Conservation (phyloP, 805 yeast genomes). For the Nakazawaea populi region DNA sequence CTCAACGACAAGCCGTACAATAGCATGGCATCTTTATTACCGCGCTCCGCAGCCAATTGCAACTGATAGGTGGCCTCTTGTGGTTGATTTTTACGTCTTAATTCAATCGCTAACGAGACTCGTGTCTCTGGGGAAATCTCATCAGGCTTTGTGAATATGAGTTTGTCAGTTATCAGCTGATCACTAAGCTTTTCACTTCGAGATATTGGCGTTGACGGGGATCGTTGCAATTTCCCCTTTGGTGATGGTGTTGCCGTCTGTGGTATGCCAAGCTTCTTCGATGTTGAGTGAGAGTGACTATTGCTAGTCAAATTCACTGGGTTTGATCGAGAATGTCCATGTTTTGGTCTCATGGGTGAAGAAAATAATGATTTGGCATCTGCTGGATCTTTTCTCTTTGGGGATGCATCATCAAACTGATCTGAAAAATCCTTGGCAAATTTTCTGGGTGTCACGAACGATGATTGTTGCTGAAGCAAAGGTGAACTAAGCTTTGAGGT, state of each 20-base stretch:
- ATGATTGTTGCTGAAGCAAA: not conserved
- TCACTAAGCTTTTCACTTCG: not conserved
- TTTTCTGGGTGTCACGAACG: constrained; percentile 1
- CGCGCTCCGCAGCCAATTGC: constrained; percentile 56
- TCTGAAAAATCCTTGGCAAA: constrained; percentile 10
- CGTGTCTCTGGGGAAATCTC: constrained; percentile 24
- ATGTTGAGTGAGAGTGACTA: not conserved
- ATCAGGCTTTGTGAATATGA: constrained; percentile 9
- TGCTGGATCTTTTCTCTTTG: constrained; percentile 5
- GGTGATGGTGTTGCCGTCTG: constrained; percentile 7
- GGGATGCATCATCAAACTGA: constrained; percentile 6
- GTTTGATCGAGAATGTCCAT: constrained; percentile 21
- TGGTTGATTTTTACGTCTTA: constrained; percentile 52
- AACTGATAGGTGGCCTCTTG: constrained; percentile 67
- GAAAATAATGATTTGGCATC: constrained; percentile 8
- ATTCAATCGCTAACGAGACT: constrained; percentile 37
- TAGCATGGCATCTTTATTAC: constrained; percentile 61
- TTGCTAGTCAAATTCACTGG: constrained; percentile 16
- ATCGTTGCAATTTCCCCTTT: not conserved
- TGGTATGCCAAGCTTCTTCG: not conserved
- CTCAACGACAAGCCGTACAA: constrained; percentile 63
- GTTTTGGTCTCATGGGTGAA: constrained; percentile 10
- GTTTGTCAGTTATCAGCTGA: not conserved
- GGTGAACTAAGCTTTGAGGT: not conserved
- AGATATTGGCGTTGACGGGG: constrained; percentile 7